These are phyloP conservation scores for Lipomyces chichibuensis DNA, from an alignment of 805 yeast genomes.

Conservation along the genomic window DNA sequence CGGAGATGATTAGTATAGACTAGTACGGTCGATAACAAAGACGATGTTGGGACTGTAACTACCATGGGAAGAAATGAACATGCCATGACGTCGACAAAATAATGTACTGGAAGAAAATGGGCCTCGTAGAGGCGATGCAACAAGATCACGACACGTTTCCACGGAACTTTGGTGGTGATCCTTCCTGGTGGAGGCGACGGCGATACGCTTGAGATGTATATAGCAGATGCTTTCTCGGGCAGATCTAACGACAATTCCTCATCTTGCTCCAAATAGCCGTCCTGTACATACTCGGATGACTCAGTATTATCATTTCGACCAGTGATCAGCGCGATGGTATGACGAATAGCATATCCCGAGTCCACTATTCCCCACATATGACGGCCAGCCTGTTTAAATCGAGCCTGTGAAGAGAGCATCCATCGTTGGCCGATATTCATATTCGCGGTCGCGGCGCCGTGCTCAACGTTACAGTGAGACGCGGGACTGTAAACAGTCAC, in stretches of 20 bases:
- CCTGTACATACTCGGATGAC: background rate
- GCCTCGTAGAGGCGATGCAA: conserved; percentile 36
- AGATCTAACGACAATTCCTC: conserved; percentile 1
- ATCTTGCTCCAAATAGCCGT: background rate
- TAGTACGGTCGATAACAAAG: conserved; percentile 7
- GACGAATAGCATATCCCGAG: conserved; percentile 33
- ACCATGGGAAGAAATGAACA: conserved; percentile 20
- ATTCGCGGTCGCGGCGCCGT: conserved; percentile 5
- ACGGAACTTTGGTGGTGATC: background rate
- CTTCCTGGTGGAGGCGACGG: background rate
- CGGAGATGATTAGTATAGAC: conserved; percentile 24
- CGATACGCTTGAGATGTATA: background rate
- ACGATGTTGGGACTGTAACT: background rate
- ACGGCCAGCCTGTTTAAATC: conserved; percentile 35
- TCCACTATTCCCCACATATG: conserved; percentile 38
- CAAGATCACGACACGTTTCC: conserved; percentile 21
- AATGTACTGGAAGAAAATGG: conserved; percentile 36
- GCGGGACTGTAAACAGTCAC: conserved; percentile 35
- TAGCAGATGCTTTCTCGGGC: background rate
- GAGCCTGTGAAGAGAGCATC: conserved; percentile 26
- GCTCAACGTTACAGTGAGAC: conserved; percentile 36
- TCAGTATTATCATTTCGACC: background rate
- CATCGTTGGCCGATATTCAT: conserved; percentile 10
- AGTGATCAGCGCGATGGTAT: conserved; percentile 10
- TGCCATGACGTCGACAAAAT: conserved; percentile 30